Base-by-base conservation (phyloP, 1,284 basidiomycete species). In the Cerrena zonata region DNA sequence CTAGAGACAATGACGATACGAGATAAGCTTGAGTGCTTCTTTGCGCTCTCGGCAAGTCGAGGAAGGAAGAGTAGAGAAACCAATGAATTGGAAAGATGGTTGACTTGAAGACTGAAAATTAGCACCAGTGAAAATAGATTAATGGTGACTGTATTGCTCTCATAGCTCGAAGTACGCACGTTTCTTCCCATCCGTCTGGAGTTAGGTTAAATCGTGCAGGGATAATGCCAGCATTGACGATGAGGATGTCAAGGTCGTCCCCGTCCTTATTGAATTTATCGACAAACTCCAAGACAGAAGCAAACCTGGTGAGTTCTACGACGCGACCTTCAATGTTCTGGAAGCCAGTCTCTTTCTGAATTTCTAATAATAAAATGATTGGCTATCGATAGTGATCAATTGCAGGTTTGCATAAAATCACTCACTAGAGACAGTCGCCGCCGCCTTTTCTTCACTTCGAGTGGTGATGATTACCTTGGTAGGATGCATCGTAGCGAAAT, bases 401-500 rank as follows among this genome's bases (percentile, higher is more conserved):
- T 15, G 30, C 30, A 7, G 15, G 30, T 34, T 15, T 34, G 30
- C 30, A 34, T 15, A 34, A 15, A 41, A 19, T 7, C 7, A 41
- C 39, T 10, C 10, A 41, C 39, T 5, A 10, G 39, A 7, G 39
- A n/a, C 15, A 10, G 39, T 19, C 10, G 39, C 15, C 10, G 39
- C 39, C 10, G n/a, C 10, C 39, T 62, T 66, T 24, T 54, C 54
- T 40, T 54, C 51, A 47, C 48, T 62, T 21, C 67, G 55, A 45
- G 66, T 66, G 7, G 53, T 64, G 18, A 69, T 48, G 22, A 69
- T 59, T 22, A 69, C 45, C 43, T 55, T 50, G 18, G 49, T 58
- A 12, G 67, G 65, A 3, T 63, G 61, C 64, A 69, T 65, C 19
- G 36, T 47, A 2, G 68, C 66, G 38, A 69, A 63, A 45, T 65